These are phyloP conservation scores for Diutina mesorugosa DNA, from an alignment of 1,139 yeast species.

Conservation along the genomic window DNA sequence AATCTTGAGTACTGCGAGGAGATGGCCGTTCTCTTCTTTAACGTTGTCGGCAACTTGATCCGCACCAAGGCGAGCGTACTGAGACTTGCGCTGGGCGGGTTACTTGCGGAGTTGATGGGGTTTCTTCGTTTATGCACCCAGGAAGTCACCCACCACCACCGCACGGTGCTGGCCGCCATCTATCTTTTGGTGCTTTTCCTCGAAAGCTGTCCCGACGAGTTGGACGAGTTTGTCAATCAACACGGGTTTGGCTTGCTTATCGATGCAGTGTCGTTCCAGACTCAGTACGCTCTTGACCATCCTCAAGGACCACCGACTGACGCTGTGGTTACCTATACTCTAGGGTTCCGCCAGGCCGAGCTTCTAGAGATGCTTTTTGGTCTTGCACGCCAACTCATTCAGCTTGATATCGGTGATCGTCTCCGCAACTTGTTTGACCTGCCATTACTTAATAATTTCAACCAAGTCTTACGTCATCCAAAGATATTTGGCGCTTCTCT, in stretches of 20 bases:
- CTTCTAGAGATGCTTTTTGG: slow-evolving; percentile 44
- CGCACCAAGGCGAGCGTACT: slow-evolving; percentile 39
- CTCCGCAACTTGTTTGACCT: slow-evolving; percentile 81
- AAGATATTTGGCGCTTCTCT: slow-evolving; percentile 56
- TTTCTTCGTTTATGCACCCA: slow-evolving; percentile 41
- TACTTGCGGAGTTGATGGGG: slow-evolving; percentile 52
- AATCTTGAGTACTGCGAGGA: slow-evolving; percentile 26
- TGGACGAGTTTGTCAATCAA: slow-evolving; percentile 48
- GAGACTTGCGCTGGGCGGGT: slow-evolving; percentile 49
- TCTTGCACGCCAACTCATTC: slow-evolving; percentile 51
- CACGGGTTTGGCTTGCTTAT: slow-evolving; percentile 59
- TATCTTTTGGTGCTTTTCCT: slow-evolving; percentile 49
- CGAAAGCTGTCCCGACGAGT: slow-evolving; percentile 29
- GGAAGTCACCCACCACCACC: slow-evolving; percentile 22
- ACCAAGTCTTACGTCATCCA: slow-evolving; percentile 45
- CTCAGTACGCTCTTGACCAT: slow-evolving; percentile 46
- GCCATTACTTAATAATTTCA: slow-evolving; percentile 51
- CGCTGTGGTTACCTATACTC: slow-evolving; percentile 33
- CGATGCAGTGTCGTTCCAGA: slow-evolving; percentile 50
- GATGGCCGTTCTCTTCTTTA: slow-evolving; percentile 42
- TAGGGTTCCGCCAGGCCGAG: slow-evolving; percentile 56
- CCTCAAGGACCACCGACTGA: slow-evolving; percentile 44
- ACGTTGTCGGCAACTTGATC: slow-evolving; percentile 43
- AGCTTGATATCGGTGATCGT: slow-evolving; percentile 70
- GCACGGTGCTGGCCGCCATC: slow-evolving; percentile 54